Percentiles rank a stretch among this genome's conserved stretches.
Conservation (phyloP, 108 stramenopile genomes). For the Discostella stelligeroides region DNA sequence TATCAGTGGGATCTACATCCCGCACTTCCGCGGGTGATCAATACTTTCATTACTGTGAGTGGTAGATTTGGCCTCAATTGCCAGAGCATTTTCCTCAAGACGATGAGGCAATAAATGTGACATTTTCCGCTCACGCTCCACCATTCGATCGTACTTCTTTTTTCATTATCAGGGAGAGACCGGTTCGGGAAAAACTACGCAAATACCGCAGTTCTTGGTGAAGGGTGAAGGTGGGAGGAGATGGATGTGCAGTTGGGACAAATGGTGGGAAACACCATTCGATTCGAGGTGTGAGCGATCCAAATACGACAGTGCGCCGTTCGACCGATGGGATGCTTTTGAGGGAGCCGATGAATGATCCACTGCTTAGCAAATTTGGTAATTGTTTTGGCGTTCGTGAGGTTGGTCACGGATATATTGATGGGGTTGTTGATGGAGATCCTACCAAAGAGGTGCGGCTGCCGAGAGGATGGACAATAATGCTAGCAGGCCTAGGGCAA, state of each 20-base stretch:
- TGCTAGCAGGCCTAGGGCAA: too few relatives aligned
- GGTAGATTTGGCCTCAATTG: constrained; percentile 65
- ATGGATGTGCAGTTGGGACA: constrained; percentile 33
- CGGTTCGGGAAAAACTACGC: constrained; percentile 96
- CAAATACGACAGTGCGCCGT: constrained; percentile 69
- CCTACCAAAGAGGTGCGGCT: too few relatives aligned
- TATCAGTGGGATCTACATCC: constrained; percentile 40
- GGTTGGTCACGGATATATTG: constrained; percentile 87
- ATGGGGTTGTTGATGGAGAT: constrained; percentile 91
- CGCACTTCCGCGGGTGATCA: constrained; percentile 90
- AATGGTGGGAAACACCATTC: constrained; percentile 81
- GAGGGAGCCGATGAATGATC: constrained; percentile 89
- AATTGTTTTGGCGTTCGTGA: constrained; percentile 92
- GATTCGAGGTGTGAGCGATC: constrained; percentile 71
- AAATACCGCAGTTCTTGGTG: constrained; percentile 96
- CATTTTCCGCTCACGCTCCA: constrained; percentile 96
- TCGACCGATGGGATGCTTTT: constrained; percentile 93
- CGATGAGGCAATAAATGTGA: constrained; percentile 93
- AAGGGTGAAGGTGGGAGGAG: constrained; percentile 57
- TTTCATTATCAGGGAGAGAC: constrained; percentile 91
- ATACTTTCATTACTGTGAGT: constrained; percentile 89
- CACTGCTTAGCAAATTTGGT: constrained; percentile 91
- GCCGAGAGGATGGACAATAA: too few relatives aligned
- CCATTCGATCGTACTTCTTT: constrained; percentile 71
- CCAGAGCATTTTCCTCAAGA: constrained; percentile 70